Evolutionary conservation across 768 basidiomycete species (phyloP).

Genomic region (Panus rudis): DNA sequence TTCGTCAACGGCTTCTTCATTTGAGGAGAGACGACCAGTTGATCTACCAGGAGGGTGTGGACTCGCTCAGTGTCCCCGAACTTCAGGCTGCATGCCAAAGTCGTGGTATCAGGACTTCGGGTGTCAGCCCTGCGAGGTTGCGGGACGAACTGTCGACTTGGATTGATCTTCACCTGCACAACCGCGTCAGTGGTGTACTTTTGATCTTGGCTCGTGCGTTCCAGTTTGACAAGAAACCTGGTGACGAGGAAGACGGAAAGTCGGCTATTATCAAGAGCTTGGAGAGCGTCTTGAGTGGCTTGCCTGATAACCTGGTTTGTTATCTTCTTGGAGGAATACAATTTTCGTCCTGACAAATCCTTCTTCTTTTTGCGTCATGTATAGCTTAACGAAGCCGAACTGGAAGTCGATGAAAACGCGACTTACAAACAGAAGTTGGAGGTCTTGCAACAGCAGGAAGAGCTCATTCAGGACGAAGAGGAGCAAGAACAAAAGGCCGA

Average conservation of each 20-base stretch:
- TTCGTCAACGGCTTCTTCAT: constrained; percentile 74
- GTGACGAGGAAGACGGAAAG: constrained; percentile 77
- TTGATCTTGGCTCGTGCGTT: constrained; percentile 93
- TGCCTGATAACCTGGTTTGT: constrained; percentile 91
- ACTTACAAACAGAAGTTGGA: constrained; percentile 98
- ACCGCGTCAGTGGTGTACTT: constrained; percentile 89
- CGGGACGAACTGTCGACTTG: constrained; percentile 88
- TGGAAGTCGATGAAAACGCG: constrained; percentile 91
- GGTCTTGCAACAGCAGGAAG: constrained; percentile 95
- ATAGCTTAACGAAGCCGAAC: constrained; percentile 93
- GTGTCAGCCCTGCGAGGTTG: constrained; percentile 80
- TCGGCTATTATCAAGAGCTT: constrained; percentile 72
- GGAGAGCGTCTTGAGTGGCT: constrained; percentile 83
- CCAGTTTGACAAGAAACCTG: constrained; percentile 75
- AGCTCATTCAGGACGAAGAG: constrained; percentile 98
- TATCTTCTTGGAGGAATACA: neutral
- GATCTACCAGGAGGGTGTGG: constrained; percentile 84
- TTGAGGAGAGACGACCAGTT: constrained; percentile 91
- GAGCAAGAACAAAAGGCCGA: constrained; percentile 97
- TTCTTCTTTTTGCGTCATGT: too few relatives aligned
- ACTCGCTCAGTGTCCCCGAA: constrained; percentile 85
- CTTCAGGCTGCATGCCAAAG: constrained; percentile 91
- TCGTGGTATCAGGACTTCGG: constrained; percentile 85
- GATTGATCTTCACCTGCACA: constrained; percentile 87
- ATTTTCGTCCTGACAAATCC: constrained; percentile 3